These are phyloP conservation scores for Diaporthe australafricana DNA, from an alignment of 2,329 filamentous ascomycete species.

Conservation along the genomic window DNA sequence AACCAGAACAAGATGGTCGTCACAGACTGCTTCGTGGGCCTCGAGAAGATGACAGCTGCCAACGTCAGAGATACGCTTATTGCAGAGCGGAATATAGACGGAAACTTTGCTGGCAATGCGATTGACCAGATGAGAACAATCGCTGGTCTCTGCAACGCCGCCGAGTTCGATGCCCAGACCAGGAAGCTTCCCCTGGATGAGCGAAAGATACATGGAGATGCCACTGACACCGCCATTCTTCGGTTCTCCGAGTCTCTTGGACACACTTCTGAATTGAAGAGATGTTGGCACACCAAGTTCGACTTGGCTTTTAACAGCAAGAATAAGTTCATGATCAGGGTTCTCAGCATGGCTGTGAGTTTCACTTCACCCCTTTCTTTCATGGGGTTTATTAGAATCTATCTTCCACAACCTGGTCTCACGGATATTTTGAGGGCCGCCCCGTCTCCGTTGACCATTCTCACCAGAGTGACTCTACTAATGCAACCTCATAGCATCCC, in stretches of 20 bases:
- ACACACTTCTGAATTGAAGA: constrained; percentile 68
- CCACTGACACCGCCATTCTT: constrained; percentile 80
- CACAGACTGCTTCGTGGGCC: constrained; percentile 73
- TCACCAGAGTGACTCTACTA: not conserved
- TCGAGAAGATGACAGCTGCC: constrained; percentile 60
- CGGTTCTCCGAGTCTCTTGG: constrained; percentile 76
- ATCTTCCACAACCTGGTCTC: too few relatives aligned
- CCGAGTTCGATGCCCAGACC: constrained; percentile 77
- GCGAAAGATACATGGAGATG: constrained; percentile 77
- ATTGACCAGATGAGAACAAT: constrained; percentile 71
- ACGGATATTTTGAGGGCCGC: not conserved
- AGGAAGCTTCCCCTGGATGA: constrained; percentile 68
- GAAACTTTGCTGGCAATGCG: constrained; percentile 51
- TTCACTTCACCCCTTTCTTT: not conserved
- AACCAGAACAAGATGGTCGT: constrained; percentile 77
- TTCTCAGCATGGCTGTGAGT: constrained; percentile 57
- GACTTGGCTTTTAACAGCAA: constrained; percentile 83
- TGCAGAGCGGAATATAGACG: constrained; percentile 41
- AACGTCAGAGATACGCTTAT: constrained; percentile 57
- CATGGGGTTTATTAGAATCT: too few relatives aligned
- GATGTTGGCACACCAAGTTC: constrained; percentile 73
- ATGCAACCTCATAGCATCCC: constrained; percentile 39
- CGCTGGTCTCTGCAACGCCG: constrained; percentile 78
- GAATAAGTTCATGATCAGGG: constrained; percentile 84
- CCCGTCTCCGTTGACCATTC: not conserved